phyloP scores from a whole-genome alignment of 2,329 filamentous ascomycete species.

The Emergomyces orientalis region DNA sequence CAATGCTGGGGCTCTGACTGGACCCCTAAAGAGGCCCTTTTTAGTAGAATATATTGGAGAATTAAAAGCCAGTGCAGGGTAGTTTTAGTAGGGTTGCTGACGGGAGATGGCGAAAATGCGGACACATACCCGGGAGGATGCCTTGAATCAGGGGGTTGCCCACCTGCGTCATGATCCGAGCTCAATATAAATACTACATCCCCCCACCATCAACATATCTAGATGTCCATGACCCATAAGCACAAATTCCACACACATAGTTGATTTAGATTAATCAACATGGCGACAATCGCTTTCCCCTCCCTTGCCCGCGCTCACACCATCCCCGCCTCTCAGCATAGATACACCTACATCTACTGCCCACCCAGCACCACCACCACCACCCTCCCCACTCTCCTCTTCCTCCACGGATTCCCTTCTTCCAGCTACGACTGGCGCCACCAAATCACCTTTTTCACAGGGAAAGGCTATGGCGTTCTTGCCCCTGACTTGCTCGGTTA shows the following conservation, averaged over 20 bases:
- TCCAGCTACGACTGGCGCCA: constrained; percentile 38
- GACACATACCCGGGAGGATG: too few relatives aligned
- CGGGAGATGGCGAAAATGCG: too few relatives aligned
- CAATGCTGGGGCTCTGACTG: too few relatives aligned
- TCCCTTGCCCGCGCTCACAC: neutral
- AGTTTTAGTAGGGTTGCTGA: too few relatives aligned
- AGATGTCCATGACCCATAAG: too few relatives aligned
- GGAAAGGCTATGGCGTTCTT: constrained; percentile 36
- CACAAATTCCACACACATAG: neutral
- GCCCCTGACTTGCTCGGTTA: constrained; percentile 37
- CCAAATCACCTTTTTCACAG: constrained; percentile 30
- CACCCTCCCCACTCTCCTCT: constrained; percentile 31
- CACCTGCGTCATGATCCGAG: neutral
- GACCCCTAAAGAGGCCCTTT: too few relatives aligned
- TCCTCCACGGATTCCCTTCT: constrained; percentile 45
- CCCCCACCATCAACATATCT: too few relatives aligned
- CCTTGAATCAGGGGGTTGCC: too few relatives aligned
- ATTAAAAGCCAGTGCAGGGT: too few relatives aligned
- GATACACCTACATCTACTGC: constrained; percentile 25
- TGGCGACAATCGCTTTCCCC: neutral
- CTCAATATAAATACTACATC: too few relatives aligned
- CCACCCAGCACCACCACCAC: constrained; percentile 10
- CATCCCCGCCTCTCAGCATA: neutral
- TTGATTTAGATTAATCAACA: neutral
- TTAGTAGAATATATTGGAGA: too few relatives aligned